Base-by-base conservation (phyloP, 106 monocot genomes). In the Dendrobium chrysotoxum region DNA sequence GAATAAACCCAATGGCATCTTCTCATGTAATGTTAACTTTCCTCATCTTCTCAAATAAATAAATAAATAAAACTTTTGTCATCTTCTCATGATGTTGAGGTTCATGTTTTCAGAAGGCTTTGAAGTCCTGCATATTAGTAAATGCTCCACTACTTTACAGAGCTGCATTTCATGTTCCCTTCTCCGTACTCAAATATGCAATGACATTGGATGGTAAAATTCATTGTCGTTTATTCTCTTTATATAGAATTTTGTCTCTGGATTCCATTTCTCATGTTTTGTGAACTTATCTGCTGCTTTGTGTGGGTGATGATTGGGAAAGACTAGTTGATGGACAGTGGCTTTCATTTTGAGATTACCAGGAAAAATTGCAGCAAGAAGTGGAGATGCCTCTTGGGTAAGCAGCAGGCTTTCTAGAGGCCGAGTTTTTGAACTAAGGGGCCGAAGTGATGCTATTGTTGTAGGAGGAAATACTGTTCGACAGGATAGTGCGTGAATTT, bases 381-480 rank as follows among this genome's bases (percentile, higher is more conserved):
- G 86, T 91, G 99, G 99, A 78, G 93, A 99, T 90, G 99, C 99
- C 77, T 95, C 99, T 46, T 99, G 99, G 99, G 85, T 99, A 55
- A 99, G 99, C 78, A 90, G 95, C 88, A 90, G 83, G 53, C 20
- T 86, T 39, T 99, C 95, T 20, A 88, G 99, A 83, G 54, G 81
- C 54, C 85, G 89, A 77, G 99, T 99, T 45, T 93, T 95, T 90
- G 90, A 95, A 66, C 86, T 99, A 67, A 83, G 99, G 20, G 99
- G 95, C 0, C 91, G 95, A 90, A 95, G 99, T 73, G 99, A 99
- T 89, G 99, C 95, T 47, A 80, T 99, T 77, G 84, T 99, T 86
- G 99, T 99, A 1, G 99, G 99, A 68, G 99, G 99, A 82, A 99
- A 89, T 80, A 99, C 99, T 76, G 99, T 99, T 77, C 95, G 95